A percentile compares a stretch with the other conserved stretches of the same genome.
phyloP scores from a whole-genome alignment of 805 yeast species.

The Schwanniomyces polymorphus region DNA sequence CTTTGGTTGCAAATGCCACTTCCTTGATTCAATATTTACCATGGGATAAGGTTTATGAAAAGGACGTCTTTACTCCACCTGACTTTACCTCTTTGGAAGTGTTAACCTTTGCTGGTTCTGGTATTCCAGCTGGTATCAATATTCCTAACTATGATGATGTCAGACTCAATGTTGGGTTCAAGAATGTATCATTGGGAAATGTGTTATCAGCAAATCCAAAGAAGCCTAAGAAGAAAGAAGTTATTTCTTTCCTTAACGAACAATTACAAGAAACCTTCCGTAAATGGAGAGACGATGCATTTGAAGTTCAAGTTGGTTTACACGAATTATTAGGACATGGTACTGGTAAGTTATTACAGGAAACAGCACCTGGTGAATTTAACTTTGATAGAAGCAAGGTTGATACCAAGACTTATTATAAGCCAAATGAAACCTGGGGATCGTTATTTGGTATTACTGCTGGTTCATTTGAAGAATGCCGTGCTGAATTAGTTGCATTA shows the following conservation, averaged over 20 bases:
- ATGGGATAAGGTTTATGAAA: slow-evolving; percentile 76
- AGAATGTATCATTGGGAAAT: slow-evolving; percentile 87
- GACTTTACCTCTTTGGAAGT: slow-evolving; percentile 91
- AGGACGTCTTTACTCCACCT: slow-evolving; percentile 86
- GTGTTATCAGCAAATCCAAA: slow-evolving; percentile 68
- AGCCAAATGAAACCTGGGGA: slow-evolving; percentile 88
- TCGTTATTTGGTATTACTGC: slow-evolving; percentile 78
- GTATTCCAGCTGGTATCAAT: slow-evolving; percentile 91
- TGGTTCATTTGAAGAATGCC: slow-evolving; percentile 89
- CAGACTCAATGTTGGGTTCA: slow-evolving; percentile 79
- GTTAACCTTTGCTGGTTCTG: slow-evolving; percentile 84
- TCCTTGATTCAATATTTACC: slow-evolving; percentile 67
- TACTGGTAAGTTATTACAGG: slow-evolving; percentile 74
- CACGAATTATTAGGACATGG: slow-evolving; percentile 93
- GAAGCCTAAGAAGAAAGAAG: slow-evolving; percentile 65
- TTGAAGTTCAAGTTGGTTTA: slow-evolving; percentile 92
- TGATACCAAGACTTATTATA: slow-evolving; percentile 69
- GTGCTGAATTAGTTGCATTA: slow-evolving; percentile 90
- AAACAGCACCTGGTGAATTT: slow-evolving; percentile 56
- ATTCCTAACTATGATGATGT: slow-evolving; percentile 93
- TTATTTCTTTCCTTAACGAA: slow-evolving; percentile 63
- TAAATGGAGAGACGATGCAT: slow-evolving; percentile 75
- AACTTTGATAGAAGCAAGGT: slow-evolving; percentile 71
- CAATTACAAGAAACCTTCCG: slow-evolving; percentile 58
- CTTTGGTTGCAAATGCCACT: slow-evolving; percentile 66